Conservation (phyloP, 306 rosid genomes). For the Neltuma alba region DNA sequence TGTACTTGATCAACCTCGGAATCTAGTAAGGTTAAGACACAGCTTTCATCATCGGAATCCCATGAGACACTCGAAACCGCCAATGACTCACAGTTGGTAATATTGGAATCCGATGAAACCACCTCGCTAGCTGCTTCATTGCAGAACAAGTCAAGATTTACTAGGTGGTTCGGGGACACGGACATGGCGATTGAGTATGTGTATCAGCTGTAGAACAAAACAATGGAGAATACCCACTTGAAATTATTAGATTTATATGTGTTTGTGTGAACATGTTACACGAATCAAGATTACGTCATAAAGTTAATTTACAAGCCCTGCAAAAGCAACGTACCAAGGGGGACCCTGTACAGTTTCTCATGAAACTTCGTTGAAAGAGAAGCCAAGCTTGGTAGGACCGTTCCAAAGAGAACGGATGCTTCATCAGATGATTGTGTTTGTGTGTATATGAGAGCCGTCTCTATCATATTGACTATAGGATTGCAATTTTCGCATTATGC, state of each 20-base stretch:
- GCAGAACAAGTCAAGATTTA: conserved; percentile 41
- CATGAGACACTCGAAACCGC: conserved; percentile 15
- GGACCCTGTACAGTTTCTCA: conserved; percentile 36
- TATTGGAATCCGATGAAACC: conserved; percentile 35
- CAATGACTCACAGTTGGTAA: neutral
- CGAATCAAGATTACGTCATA: neutral
- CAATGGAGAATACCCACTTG: neutral
- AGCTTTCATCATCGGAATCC: conserved; percentile 35
- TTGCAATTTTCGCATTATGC: neutral
- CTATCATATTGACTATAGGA: neutral
- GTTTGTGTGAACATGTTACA: neutral
- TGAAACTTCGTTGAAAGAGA: conserved; percentile 44
- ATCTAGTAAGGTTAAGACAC: conserved; percentile 34
- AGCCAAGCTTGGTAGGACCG: conserved; percentile 45
- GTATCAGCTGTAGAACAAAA: neutral
- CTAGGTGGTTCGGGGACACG: conserved; percentile 20
- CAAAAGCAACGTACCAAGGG: conserved; percentile 14
- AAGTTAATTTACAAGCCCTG: conserved; percentile 8
- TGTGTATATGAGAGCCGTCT: too few relatives aligned
- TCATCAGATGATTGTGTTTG: neutral
- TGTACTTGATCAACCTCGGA: conserved; percentile 44
- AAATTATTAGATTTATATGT: conserved; percentile 7
- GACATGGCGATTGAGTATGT: conserved; percentile 37
- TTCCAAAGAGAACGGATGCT: neutral
- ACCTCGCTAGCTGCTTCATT: conserved; percentile 38